Percentiles rank a stretch among this genome's conserved stretches.
Conservation (phyloP, 345 rosid genomes). For the Erodium maritimum region DNA sequence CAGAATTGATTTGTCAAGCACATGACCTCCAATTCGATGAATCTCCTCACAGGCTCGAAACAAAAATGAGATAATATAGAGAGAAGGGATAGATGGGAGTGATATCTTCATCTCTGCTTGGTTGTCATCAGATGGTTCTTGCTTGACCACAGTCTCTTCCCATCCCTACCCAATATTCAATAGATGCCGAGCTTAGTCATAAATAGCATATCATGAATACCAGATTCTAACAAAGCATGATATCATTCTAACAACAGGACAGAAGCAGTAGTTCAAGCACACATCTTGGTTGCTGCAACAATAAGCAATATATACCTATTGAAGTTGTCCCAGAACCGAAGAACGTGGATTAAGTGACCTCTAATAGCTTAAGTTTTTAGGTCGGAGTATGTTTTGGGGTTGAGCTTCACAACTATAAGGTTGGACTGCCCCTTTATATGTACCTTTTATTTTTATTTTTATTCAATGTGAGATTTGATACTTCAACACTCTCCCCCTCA, state of each 20-base stretch:
- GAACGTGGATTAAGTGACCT: neutral
- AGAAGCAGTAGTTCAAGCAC: neutral
- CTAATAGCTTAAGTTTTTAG: too few relatives aligned
- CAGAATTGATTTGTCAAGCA: slow-evolving; percentile 75
- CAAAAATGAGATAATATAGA: slow-evolving; percentile 73
- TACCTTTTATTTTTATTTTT: too few relatives aligned
- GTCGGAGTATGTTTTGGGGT: too few relatives aligned
- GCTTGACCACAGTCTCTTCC: slow-evolving; percentile 88
- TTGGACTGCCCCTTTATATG: too few relatives aligned
- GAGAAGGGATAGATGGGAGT: slow-evolving; percentile 92
- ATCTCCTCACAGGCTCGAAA: slow-evolving; percentile 96
- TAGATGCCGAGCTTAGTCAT: slow-evolving; percentile 12
- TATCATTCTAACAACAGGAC: neutral
- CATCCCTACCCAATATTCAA: slow-evolving; percentile 60
- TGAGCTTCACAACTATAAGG: too few relatives aligned
- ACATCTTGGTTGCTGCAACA: neutral
- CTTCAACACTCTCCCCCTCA: too few relatives aligned
- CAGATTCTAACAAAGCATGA: slow-evolving; percentile 1
- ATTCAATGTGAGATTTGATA: too few relatives aligned
- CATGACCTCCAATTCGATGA: slow-evolving; percentile 96
- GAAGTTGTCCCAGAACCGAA: neutral
- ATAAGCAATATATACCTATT: neutral
- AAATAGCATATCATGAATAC: slow-evolving; percentile 2
- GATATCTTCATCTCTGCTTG: slow-evolving; percentile 77
- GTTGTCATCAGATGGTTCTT: slow-evolving; percentile 55